These are phyloP conservation scores for Helotiales sp. DNA, from an alignment of 2,329 filamentous ascomycete species.

Conservation along the genomic window DNA sequence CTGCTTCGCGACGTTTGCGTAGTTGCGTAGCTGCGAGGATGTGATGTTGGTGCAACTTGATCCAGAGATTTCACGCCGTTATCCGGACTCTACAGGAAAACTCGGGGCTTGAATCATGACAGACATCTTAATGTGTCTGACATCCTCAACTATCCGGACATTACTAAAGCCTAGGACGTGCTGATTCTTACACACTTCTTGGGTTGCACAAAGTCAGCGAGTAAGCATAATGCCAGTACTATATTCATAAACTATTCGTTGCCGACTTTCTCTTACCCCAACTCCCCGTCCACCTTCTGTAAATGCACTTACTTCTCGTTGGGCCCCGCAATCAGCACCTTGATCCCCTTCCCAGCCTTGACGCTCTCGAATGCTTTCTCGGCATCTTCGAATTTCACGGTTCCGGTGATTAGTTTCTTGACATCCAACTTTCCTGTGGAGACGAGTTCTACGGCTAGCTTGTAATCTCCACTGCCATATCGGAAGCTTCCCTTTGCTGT, in stretches of 20 bases:
- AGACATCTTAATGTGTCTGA: not conserved
- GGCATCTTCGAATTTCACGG: conserved; percentile 77
- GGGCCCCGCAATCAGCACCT: conserved; percentile 66
- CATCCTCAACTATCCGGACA: not conserved
- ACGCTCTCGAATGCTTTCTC: conserved; percentile 87
- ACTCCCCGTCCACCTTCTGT: not conserved
- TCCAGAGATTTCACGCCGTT: not conserved
- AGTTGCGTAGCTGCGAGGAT: not conserved
- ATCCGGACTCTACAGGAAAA: no score
- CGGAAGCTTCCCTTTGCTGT: conserved; percentile 86
- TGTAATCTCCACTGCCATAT: conserved; percentile 86
- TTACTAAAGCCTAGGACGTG: not conserved
- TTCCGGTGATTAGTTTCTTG: conserved; percentile 77
- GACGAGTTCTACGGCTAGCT: conserved; percentile 72
- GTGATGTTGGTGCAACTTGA: not conserved
- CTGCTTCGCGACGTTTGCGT: not conserved
- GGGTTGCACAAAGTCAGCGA: not conserved
- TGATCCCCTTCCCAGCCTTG: conserved; percentile 77
- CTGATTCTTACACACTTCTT: not conserved
- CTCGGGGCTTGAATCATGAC: no score
- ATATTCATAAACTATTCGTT: not conserved
- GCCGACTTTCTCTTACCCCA: not conserved
- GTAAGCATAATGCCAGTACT: not conserved
- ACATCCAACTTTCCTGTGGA: conserved; percentile 72
- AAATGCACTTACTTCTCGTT: conserved; percentile 40